These are phyloP conservation scores for Boechera retrofracta DNA, from an alignment of 345 rosid genomes.

Conservation along the genomic window DNA sequence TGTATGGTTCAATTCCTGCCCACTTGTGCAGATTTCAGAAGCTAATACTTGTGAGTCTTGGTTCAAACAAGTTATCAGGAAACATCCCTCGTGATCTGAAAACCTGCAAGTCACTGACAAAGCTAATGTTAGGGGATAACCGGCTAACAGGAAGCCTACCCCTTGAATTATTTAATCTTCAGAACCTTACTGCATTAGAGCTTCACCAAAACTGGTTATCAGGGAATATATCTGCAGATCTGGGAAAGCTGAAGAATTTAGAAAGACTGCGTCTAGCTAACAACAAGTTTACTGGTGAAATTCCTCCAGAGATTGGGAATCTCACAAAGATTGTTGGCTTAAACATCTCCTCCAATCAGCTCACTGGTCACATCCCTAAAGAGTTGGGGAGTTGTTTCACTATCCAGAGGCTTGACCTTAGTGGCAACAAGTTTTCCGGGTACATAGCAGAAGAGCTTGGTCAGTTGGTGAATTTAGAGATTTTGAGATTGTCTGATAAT, in stretches of 20 bases:
- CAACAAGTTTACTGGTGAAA: conserved; percentile 59
- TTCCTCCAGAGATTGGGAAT: conserved; percentile 70
- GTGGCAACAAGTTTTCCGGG: conserved; percentile 68
- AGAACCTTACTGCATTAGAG: conserved; percentile 74
- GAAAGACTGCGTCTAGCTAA: conserved; percentile 74
- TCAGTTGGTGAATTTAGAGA: conserved; percentile 71
- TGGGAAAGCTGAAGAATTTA: conserved; percentile 63
- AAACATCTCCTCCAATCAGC: conserved; percentile 73
- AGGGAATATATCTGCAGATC: conserved; percentile 64
- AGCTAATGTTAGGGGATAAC: conserved; percentile 77
- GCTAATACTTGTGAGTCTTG: conserved; percentile 74
- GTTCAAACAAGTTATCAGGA: conserved; percentile 71
- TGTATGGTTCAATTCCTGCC: conserved; percentile 68
- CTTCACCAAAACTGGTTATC: conserved; percentile 69
- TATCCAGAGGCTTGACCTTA: conserved; percentile 86
- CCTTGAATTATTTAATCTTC: conserved; percentile 64
- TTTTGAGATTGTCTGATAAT: conserved; percentile 76
- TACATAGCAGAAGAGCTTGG: conserved; percentile 68
- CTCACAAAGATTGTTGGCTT: conserved; percentile 71
- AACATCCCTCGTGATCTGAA: conserved; percentile 66
- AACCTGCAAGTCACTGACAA: conserved; percentile 67
- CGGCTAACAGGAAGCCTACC: conserved; percentile 71
- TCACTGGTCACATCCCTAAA: conserved; percentile 67
- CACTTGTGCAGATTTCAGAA: conserved; percentile 69
- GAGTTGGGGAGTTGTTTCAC: conserved; percentile 67